Evolutionary conservation across 179 eudicot species (phyloP), one percentile per base, ranked within the genome.

Genomic region (Silene coronaria): DNA sequence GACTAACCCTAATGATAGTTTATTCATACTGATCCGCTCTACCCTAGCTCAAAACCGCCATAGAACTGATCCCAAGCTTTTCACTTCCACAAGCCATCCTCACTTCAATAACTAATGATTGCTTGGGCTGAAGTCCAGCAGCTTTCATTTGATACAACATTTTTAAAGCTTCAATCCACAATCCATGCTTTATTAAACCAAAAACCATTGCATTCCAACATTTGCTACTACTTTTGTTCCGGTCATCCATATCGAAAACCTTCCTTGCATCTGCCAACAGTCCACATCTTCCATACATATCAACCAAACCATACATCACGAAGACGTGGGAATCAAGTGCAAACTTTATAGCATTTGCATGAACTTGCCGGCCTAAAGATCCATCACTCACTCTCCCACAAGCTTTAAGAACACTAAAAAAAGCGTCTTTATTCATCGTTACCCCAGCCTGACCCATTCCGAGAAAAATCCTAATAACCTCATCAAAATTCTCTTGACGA

Each of bases 131-230:
- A 70, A 89, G 2, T 46, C 91, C 96, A 76, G 85, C 82, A 16
- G 80, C 82, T 75, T 89, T 89, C 96, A 90, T 92, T 57, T 84
- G 80, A 48, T 88, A 88, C 79, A 92, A 76, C 80, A 85, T 46
- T 79, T 84, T 89, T 53, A 88, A 76, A 17, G 93, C 96, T 76
- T 90, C 91, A 63, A 88, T 60, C 65, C 82, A 75, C 26, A 66
- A 51, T 22, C 88, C 96, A 38, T 88, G 72, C 42, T 81, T 79
- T 74, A 85, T 81, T 36, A 76, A 89, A 32, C 85, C 84, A 5
- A 66, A 79, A 46, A 89, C 81, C 96, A 90, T 84, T 12, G 91
- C 89, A 75, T 89, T 89, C 96, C 90, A 92, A 85, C 90, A 87
- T 0, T 87, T 88, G 24, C 24, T 53, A 60, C 77, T 85, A 70